A percentile compares a stretch with the other conserved stretches of the same genome.
Conservation (phyloP, 2,329 filamentous ascomycete genomes). For the Penicillium sp. region DNA sequence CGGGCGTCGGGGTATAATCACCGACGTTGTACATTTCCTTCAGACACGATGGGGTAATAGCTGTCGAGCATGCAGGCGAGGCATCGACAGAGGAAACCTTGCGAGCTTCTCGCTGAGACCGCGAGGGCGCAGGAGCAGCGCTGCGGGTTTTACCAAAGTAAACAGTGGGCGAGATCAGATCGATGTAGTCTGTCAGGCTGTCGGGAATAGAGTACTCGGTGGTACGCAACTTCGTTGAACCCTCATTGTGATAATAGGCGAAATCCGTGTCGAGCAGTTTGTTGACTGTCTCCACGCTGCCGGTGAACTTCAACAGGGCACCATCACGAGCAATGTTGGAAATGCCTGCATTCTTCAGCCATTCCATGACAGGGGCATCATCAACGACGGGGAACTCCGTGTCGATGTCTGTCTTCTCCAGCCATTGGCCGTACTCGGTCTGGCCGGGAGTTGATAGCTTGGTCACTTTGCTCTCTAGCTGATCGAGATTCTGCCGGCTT, state of each 20-base stretch:
- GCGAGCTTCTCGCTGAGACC: neutral
- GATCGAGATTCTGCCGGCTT: conserved; percentile 29
- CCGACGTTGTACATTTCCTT: conserved; percentile 49
- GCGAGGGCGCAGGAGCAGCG: neutral
- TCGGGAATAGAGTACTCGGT: conserved; percentile 41
- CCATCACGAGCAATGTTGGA: conserved; percentile 38
- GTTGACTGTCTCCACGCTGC: conserved; percentile 42
- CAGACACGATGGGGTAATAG: conserved; percentile 48
- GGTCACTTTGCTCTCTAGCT: conserved; percentile 38
- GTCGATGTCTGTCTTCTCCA: conserved; percentile 43
- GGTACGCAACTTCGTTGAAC: conserved; percentile 42
- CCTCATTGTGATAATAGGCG: conserved; percentile 42
- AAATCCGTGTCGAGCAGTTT: conserved; percentile 49
- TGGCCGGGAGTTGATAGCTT: conserved; percentile 47
- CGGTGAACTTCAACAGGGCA: conserved; percentile 42
- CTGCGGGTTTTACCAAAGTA: conserved; percentile 44
- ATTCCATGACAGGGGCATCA: conserved; percentile 36
- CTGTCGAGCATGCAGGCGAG: conserved; percentile 25
- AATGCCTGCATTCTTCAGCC: conserved; percentile 44
- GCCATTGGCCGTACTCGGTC: conserved; percentile 48
- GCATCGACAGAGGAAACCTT: conserved; percentile 19
- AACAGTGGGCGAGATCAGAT: conserved; percentile 51
- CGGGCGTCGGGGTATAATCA: conserved; percentile 43
- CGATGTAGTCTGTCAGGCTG: conserved; percentile 39
- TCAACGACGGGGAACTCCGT: conserved; percentile 41